Evolutionary conservation across 306 rosid genomes (phyloP).

Genomic region (Erythrophleum fordii): DNA sequence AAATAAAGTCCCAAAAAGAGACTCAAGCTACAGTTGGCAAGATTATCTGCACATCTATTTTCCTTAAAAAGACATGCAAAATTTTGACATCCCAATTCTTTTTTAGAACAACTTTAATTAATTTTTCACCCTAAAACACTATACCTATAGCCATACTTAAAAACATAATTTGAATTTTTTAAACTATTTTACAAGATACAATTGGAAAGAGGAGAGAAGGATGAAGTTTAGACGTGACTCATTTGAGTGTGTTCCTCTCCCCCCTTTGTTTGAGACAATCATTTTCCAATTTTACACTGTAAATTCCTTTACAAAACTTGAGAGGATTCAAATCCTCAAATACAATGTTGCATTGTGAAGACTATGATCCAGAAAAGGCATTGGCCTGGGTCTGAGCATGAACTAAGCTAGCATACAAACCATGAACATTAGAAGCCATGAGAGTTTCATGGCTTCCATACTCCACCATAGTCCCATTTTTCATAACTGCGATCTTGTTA

Average conservation of each 20-base stretch:
- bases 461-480: constrained; percentile 71
- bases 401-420: constrained; percentile 73
- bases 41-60: too few species aligned
- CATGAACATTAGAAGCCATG: constrained; percentile 57
- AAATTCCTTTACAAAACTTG: not conserved
- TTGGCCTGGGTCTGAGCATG: constrained; percentile 78
- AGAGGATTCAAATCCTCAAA: not conserved
- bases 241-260: too few species aligned
- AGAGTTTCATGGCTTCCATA: constrained; percentile 78
- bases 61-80: too few species aligned
- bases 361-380: constrained; percentile 58
- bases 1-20: too few species aligned
- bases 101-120: too few species aligned
- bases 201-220: too few species aligned
- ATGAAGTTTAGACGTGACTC: too few species aligned
- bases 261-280: too few species aligned
- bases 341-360: not conserved
- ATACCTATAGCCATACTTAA: not conserved
- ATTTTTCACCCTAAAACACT: too few species aligned
- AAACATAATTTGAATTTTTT: not conserved
- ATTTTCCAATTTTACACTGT: not conserved
- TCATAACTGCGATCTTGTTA: constrained; percentile 72
- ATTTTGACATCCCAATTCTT: too few species aligned
- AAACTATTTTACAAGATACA: too few species aligned
- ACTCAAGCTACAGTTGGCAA: too few species aligned